Conservation (phyloP, 345 rosid species). For the Viola odorata region DNA sequence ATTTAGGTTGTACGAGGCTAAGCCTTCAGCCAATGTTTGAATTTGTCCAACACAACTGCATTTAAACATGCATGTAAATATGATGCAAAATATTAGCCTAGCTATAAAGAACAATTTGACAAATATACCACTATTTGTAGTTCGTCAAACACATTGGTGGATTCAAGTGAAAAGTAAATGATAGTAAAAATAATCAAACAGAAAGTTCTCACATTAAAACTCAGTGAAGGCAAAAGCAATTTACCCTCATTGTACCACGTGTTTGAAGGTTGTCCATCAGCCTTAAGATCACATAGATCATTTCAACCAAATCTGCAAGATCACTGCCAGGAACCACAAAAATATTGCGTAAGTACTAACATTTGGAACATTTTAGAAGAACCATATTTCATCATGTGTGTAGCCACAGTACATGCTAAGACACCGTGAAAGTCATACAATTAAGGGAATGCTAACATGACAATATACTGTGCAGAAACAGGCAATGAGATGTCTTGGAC, state of each 20-base stretch:
- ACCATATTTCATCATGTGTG: neutral
- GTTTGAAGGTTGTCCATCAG: conserved; percentile 90
- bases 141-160: neutral
- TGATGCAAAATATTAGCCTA: too few relatives aligned
- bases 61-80: too few relatives aligned
- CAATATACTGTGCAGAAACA: neutral
- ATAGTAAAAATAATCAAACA: neutral
- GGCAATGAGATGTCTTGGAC: neutral
- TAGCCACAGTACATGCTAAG: neutral
- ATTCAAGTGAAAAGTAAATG: neutral
- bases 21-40: too few relatives aligned
- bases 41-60: too few relatives aligned
- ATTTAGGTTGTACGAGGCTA: too few relatives aligned
- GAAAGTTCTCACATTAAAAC: neutral
- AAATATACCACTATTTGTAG: neutral
- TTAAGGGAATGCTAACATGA: neutral
- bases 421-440: too few relatives aligned
- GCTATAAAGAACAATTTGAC: too few relatives aligned
- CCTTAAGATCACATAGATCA: conserved; percentile 49
- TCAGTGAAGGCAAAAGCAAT: conserved; percentile 15
- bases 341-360: conserved; percentile 12
- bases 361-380: neutral
- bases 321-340: conserved; percentile 51
- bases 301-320: conserved; percentile 92
- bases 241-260: conserved; percentile 89